phyloP scores from a whole-genome alignment of 2,329 filamentous ascomycete genomes.

The Ampelomyces quisqualis region DNA sequence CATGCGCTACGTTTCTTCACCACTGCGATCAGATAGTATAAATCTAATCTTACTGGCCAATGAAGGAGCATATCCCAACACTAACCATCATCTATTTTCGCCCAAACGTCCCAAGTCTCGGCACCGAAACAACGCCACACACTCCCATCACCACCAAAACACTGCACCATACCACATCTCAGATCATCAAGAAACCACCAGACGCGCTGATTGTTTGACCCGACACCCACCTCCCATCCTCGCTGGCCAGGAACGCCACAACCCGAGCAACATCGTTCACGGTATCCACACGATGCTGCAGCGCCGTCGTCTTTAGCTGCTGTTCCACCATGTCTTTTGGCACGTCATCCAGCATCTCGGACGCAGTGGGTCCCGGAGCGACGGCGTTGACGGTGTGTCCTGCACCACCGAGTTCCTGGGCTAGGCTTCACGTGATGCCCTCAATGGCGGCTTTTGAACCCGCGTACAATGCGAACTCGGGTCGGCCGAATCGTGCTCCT shows the following conservation, averaged over 20 bases:
- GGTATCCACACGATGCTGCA: constrained; percentile 55
- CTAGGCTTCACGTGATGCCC: constrained; percentile 60
- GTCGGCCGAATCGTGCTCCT: constrained; percentile 52
- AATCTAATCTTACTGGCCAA: background rate
- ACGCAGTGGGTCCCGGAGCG: constrained; percentile 60
- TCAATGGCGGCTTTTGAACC: constrained; percentile 63
- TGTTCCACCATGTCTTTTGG: constrained; percentile 52
- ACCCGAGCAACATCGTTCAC: constrained; percentile 57
- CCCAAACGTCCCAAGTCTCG: constrained; percentile 37
- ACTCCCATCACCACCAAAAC: constrained; percentile 8
- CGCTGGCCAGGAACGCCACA: constrained; percentile 57
- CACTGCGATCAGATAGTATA: background rate
- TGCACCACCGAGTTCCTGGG: constrained; percentile 57
- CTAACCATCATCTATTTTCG: constrained; percentile 9
- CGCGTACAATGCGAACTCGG: constrained; percentile 53
- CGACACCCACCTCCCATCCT: constrained; percentile 46
- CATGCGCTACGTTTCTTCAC: too few species aligned
- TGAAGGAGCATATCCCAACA: background rate
- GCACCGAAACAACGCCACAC: constrained; percentile 16
- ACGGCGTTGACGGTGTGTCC: constrained; percentile 64
- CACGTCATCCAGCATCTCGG: constrained; percentile 58
- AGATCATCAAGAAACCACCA: constrained; percentile 48
- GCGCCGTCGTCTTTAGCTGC: constrained; percentile 54
- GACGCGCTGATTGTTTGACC: constrained; percentile 59
- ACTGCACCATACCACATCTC: constrained; percentile 1